These are phyloP conservation scores for Fusarium sp. DNA, from an alignment of 2,329 filamentous ascomycete species.

Conservation along the genomic window DNA sequence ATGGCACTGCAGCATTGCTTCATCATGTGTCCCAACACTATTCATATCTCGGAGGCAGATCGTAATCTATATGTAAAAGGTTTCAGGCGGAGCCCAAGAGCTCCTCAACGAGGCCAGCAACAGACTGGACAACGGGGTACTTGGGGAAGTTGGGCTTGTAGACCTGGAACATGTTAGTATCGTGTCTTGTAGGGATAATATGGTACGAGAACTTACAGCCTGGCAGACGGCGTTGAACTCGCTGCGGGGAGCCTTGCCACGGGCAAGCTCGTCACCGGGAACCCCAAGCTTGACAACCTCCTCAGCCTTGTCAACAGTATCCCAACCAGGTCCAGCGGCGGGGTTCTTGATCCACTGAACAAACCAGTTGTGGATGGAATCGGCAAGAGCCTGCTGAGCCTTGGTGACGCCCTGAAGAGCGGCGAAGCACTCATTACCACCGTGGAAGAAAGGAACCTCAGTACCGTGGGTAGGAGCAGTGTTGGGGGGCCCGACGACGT, in stretches of 20 bases:
- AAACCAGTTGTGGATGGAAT: constrained; percentile 54
- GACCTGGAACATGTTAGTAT: neutral
- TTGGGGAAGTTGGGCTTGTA: constrained; percentile 23
- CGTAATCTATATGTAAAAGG: neutral
- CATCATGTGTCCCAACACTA: neutral
- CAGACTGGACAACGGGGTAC: constrained; percentile 26
- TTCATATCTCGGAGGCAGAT: constrained; percentile 19
- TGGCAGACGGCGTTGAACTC: constrained; percentile 35
- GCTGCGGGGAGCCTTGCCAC: neutral
- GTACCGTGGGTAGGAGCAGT: constrained; percentile 41
- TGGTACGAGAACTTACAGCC: constrained; percentile 4
- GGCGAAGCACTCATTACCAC: constrained; percentile 55
- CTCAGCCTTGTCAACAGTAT: constrained; percentile 36
- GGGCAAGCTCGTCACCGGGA: constrained; percentile 33
- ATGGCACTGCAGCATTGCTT: neutral
- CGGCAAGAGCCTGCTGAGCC: constrained; percentile 52
- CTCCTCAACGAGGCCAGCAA: neutral
- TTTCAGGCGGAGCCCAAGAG: neutral
- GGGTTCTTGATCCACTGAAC: constrained; percentile 57
- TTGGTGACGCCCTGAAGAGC: constrained; percentile 46
- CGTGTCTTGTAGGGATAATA: no score
- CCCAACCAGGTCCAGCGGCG: constrained; percentile 53
- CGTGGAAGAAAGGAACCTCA: constrained; percentile 57
- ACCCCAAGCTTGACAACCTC: constrained; percentile 35
- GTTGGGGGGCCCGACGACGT: constrained; percentile 46